Evolutionary conservation across 2,329 filamentous ascomycete species (phyloP).

Genomic region (Phialophora chinensis): DNA sequence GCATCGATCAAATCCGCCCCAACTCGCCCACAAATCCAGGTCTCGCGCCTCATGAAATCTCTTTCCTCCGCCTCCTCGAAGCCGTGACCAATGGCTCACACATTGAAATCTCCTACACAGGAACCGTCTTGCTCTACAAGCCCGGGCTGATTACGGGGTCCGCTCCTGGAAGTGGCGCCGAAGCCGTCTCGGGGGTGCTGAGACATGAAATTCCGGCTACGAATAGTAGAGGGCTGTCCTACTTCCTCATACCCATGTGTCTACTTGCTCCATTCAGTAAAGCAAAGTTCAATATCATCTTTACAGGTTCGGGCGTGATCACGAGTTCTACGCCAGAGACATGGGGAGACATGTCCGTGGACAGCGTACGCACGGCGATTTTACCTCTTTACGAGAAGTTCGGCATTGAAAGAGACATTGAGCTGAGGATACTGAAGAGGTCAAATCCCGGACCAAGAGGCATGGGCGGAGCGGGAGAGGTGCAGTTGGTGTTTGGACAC

Average conservation of each 20-base stretch:
- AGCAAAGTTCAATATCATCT: slow-evolving; percentile 84
- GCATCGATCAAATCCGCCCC: slow-evolving; percentile 92
- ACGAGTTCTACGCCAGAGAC: slow-evolving; percentile 76
- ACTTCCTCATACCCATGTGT: slow-evolving; percentile 88
- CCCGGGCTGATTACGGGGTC: slow-evolving; percentile 91
- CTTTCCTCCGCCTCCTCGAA: slow-evolving; percentile 92
- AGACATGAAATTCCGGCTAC: slow-evolving; percentile 78
- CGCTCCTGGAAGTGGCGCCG: slow-evolving; percentile 73
- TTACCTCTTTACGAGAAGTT: slow-evolving; percentile 89
- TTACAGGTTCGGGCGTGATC: slow-evolving; percentile 90
- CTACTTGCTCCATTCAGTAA: slow-evolving; percentile 93
- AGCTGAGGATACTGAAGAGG: slow-evolving; percentile 78
- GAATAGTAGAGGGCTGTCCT: slow-evolving; percentile 82
- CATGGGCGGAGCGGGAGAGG: slow-evolving; percentile 82
- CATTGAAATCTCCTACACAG: slow-evolving; percentile 95
- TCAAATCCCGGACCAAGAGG: slow-evolving; percentile 79
- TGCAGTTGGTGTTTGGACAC: slow-evolving; percentile 92
- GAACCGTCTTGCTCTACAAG: slow-evolving; percentile 88
- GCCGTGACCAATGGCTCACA: slow-evolving; percentile 92
- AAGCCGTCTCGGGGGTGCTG: slow-evolving; percentile 71
- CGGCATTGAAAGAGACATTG: slow-evolving; percentile 84
- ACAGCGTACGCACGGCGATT: slow-evolving; percentile 91
- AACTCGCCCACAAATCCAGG: slow-evolving; percentile 85
- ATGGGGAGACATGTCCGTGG: slow-evolving; percentile 81
- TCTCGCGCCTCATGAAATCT: slow-evolving; percentile 90